Conservation (phyloP, 148 eudicot genomes). For the Dysphania ambrosioides region DNA sequence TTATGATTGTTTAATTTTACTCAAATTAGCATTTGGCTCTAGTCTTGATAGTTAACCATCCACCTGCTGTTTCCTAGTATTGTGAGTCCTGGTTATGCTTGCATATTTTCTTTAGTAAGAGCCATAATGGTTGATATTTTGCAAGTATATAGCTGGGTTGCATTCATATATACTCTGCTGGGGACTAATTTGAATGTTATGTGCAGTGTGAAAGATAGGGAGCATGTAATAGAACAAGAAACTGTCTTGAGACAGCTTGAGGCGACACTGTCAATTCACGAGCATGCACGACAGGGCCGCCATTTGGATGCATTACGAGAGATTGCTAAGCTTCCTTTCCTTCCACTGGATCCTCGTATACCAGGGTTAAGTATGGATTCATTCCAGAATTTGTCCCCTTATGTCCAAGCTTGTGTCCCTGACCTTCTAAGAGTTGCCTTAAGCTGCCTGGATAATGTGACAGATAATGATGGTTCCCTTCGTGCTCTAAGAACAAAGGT, state of each 20-base stretch:
- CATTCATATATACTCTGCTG: neutral
- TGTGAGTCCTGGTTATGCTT: neutral
- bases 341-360: slow-evolving; percentile 80
- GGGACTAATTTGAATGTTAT: slow-evolving; percentile 13
- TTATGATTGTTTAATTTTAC: neutral
- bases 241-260: slow-evolving; percentile 86
- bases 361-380: slow-evolving; percentile 50
- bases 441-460: slow-evolving; percentile 67
- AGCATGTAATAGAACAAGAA: slow-evolving; percentile 73
- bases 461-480: slow-evolving; percentile 89
- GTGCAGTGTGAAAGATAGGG: slow-evolving; percentile 76
- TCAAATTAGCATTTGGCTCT: neutral
- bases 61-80: neutral
- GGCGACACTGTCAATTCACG: slow-evolving; percentile 72
- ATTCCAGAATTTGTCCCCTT: slow-evolving; percentile 63
- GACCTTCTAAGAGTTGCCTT: slow-evolving; percentile 86
- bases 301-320: slow-evolving; percentile 77
- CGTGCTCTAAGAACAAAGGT: slow-evolving; percentile 95
- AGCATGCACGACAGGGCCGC: slow-evolving; percentile 51
- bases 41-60: neutral
- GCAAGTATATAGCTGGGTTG: slow-evolving; percentile 1
- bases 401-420: slow-evolving; percentile 90
- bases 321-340: slow-evolving; percentile 76
- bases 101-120: neutral
- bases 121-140: neutral